Evolutionary conservation across 345 rosid genomes (phyloP).

Genomic region (Turritis glabra): DNA sequence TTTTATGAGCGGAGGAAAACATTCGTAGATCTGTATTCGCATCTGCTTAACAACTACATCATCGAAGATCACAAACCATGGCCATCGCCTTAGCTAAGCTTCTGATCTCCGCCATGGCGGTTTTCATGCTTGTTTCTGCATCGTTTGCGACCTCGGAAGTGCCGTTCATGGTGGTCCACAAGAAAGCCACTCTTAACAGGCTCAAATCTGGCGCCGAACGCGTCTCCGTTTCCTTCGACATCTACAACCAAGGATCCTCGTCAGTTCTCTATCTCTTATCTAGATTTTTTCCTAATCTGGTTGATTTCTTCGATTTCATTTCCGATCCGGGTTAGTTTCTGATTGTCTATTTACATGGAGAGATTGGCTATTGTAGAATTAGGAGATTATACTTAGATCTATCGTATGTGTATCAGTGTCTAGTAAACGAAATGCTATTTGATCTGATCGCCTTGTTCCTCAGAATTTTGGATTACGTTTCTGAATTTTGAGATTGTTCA

Average conservation of each 20-base stretch:
- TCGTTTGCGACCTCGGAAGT: slow-evolving; percentile 64
- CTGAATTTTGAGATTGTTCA: neutral
- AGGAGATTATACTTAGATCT: slow-evolving; percentile 23
- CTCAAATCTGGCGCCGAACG: slow-evolving; percentile 91
- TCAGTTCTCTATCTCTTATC: slow-evolving; percentile 39
- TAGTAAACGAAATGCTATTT: neutral
- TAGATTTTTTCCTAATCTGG: neutral
- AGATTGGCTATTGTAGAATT: neutral
- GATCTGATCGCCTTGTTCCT: slow-evolving; percentile 5
- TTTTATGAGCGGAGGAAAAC: slow-evolving; percentile 22
- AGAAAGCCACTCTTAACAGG: slow-evolving; percentile 78
- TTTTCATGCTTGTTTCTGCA: slow-evolving; percentile 50
- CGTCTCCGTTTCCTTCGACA: slow-evolving; percentile 75
- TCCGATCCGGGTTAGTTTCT: slow-evolving; percentile 13
- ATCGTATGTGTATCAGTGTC: neutral
- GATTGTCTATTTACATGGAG: slow-evolving; percentile 17
- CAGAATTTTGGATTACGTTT: neutral
- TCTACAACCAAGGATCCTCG: slow-evolving; percentile 96
- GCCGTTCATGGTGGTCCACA: slow-evolving; percentile 89
- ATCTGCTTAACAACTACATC: slow-evolving; percentile 10
- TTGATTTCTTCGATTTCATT: neutral
- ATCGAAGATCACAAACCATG: slow-evolving; percentile 19
- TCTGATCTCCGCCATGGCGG: slow-evolving; percentile 43
- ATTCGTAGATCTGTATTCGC: slow-evolving; percentile 35
- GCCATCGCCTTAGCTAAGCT: slow-evolving; percentile 35